These are phyloP conservation scores for Monoraphidium neglectum DNA, from an alignment of 139 green algal genomes.

Conservation along the genomic window DNA sequence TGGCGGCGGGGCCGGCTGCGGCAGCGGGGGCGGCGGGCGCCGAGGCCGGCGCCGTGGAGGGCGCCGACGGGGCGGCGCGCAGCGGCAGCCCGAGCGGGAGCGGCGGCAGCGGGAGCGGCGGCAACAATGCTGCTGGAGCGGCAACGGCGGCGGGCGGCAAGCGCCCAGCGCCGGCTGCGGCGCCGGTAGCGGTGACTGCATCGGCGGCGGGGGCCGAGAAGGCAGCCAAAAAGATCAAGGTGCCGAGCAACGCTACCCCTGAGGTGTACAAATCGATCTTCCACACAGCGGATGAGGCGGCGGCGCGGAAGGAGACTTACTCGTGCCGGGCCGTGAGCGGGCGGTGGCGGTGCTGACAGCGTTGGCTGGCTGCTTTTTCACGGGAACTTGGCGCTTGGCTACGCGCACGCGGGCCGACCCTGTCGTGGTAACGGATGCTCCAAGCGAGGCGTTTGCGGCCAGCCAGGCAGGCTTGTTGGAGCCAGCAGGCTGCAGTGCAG, in stretches of 20 bases:
- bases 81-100: background rate
- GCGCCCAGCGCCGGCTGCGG: background rate
- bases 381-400: no score
- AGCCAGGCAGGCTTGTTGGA: no score
- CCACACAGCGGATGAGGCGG: conserved; percentile 12
- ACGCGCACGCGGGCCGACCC: no score
- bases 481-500: no score
- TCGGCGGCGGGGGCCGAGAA: conserved; percentile 20
- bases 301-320: conserved; percentile 49
- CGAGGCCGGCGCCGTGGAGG: background rate
- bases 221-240: conserved; percentile 32
- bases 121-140: no score
- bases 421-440: no score
- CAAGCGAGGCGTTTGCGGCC: no score
- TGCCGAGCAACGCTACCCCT: conserved; percentile 34
- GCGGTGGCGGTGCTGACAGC: background rate
- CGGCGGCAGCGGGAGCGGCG: background rate
- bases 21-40: background rate
- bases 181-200: conserved; percentile 1
- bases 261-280: conserved; percentile 47
- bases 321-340: conserved; percentile 33
- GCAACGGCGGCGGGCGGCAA: conserved; percentile 4
- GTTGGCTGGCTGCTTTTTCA: no score
- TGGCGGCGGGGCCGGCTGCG: no score
- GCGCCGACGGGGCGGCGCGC: conserved; percentile 7